Percentiles rank a stretch among this genome's conserved stretches.
Evolutionary conservation across 2,329 filamentous ascomycete genomes (phyloP).

Genomic region (Lecanicillium sp.): DNA sequence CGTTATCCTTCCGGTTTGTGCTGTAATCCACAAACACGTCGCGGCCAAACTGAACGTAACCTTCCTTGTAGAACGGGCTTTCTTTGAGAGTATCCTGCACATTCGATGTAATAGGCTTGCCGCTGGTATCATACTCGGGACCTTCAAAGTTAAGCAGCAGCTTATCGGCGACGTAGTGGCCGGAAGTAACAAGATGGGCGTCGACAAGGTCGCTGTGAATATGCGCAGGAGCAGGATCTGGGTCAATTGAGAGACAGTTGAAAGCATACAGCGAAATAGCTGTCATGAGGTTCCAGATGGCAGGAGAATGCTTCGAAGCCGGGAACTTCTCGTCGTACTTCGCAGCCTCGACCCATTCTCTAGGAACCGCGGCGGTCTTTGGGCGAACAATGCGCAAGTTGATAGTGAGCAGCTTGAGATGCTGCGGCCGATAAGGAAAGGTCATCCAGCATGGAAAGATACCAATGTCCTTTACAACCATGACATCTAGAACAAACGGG

Average conservation of each 20-base stretch:
- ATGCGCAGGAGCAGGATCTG: background rate
- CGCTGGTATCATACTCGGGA: background rate
- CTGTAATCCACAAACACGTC: background rate
- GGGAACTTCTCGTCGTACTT: background rate
- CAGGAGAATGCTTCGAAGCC: background rate
- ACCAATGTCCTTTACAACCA: slow-evolving; percentile 8
- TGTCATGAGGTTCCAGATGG: background rate
- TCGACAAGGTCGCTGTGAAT: background rate
- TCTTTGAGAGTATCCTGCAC: background rate
- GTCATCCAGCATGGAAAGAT: slow-evolving; percentile 2
- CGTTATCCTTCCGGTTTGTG: background rate
- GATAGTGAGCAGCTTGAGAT: slow-evolving; percentile 2
- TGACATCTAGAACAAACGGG: slow-evolving; percentile 4
- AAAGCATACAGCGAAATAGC: background rate
- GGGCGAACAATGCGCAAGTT: slow-evolving; percentile 5
- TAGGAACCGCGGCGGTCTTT: background rate
- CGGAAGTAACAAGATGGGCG: background rate
- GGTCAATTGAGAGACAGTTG: background rate
- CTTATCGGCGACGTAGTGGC: background rate
- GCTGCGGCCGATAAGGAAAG: slow-evolving; percentile 3
- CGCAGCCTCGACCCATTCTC: slow-evolving; percentile 1
- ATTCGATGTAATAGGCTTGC: background rate
- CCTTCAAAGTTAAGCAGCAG: background rate
- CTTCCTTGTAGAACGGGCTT: background rate
- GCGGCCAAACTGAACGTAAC: background rate